phyloP scores from a whole-genome alignment of 1,284 basidiomycete genomes.

The Irpex lacteus region DNA sequence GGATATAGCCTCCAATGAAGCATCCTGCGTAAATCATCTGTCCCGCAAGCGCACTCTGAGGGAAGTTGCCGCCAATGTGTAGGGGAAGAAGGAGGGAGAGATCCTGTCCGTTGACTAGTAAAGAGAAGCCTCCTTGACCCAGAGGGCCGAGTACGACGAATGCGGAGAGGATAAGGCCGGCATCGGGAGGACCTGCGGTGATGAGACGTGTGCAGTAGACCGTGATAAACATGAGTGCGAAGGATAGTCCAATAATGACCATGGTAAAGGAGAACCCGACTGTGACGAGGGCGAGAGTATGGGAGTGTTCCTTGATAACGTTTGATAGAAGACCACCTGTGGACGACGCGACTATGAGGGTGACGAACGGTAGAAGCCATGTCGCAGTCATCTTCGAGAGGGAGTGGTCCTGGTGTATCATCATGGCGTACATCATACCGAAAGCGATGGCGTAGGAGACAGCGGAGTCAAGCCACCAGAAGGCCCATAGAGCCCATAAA shows the following conservation, averaged over 20 bases:
- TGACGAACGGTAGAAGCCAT: slow-evolving; percentile 63
- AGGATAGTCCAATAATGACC: slow-evolving; percentile 50
- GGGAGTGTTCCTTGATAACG: slow-evolving; percentile 37
- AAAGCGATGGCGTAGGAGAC: slow-evolving; percentile 49
- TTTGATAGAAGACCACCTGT: slow-evolving; percentile 52
- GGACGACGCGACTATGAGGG: slow-evolving; percentile 59
- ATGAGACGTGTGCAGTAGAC: slow-evolving; percentile 41
- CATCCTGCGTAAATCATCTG: slow-evolving; percentile 37
- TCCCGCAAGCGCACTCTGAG: slow-evolving; percentile 30
- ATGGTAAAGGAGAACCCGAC: slow-evolving; percentile 48
- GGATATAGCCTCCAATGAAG: slow-evolving; percentile 37
- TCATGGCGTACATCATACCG: slow-evolving; percentile 57
- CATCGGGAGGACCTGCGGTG: slow-evolving; percentile 35
- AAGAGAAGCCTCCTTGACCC: slow-evolving; percentile 52
- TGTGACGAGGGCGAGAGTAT: slow-evolving; percentile 45
- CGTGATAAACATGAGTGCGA: slow-evolving; percentile 46
- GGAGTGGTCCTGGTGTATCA: slow-evolving; percentile 49
- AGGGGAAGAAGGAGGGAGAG: slow-evolving; percentile 40
- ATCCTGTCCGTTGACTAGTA: slow-evolving; percentile 48
- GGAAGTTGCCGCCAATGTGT: slow-evolving; percentile 29
- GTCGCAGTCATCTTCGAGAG: slow-evolving; percentile 44
- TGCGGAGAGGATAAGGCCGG: slow-evolving; percentile 41
- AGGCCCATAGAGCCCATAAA: slow-evolving; percentile 49
- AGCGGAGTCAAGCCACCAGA: slow-evolving; percentile 62
- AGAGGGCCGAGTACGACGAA: slow-evolving; percentile 40